Evolutionary conservation across 1,284 basidiomycete genomes (phyloP), one percentile per base, ranked within the genome.

Genomic region (Hemileia vastatrix): DNA sequence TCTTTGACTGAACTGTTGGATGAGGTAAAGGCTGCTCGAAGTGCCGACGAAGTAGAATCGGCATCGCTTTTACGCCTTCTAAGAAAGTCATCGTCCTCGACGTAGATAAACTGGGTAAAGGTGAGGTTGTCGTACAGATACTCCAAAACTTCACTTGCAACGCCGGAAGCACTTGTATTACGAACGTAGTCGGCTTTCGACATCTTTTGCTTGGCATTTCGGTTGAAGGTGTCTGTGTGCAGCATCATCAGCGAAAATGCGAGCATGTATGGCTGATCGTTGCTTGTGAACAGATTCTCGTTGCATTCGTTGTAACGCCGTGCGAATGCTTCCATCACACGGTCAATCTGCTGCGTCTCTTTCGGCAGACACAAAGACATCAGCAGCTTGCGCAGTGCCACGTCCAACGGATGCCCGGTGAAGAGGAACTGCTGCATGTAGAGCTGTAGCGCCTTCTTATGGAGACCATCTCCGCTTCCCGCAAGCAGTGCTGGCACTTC

Each of bases 191-290:
- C 91, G 1, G 83, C 80, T 75, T 93, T 96, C 21, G 66, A 68
- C 94, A 98, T 98, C 79, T 97, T 97, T 66, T 86, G 86, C 78
- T 90, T 96, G 77, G 96, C 97, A 68, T 90, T 91, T 77, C 87
- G 90, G 78, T 98, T 97, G 81, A 97, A 98, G 1, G 87, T 88
- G 73, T 97, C 94, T 6, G 95, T 98, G 74, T 97, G 93, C 51
- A 98, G 81, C 92, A 98, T 97, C 75, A 98, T 95, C 71, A 98
- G 80, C 69, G 94, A 96, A 78, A 97, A 98, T 13, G 94, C 89
- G 45, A 98, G 80, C 52, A 98, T 88, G 77, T 98, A 97, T 3
- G 93, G 87, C 71, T 95, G 89, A 72, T 96, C 93, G n/a, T n/a
- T n/a, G n/a, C n/a, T n/a, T n/a, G n/a, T 79, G 73, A 94, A 95